Evolutionary conservation across 2,329 filamentous ascomycete species (phyloP), one percentile per base, ranked within the genome.

Genomic region (Colletotrichum chlorophyti): DNA sequence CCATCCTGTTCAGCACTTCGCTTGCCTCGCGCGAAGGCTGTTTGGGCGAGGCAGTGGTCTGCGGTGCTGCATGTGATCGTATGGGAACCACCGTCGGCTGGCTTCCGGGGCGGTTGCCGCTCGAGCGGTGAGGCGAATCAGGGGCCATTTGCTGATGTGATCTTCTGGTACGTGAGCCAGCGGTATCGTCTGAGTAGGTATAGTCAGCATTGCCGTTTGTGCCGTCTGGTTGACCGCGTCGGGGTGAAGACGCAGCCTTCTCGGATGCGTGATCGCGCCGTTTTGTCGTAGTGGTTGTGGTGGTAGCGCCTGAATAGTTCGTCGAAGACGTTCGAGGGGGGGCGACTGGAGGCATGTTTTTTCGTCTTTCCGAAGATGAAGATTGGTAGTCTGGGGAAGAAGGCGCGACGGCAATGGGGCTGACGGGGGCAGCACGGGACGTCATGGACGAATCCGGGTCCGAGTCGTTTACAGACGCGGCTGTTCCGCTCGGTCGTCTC

Each of bases 241-340:
- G 74, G 2, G 79, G 74, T 5, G 80, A 77, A 59, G 74, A 73
- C 32, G 74, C 68, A 34, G 73, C 67, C 60, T 76, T 78, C 43
- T 83, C 80, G 65, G 71, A 75, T n/a, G 76, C 65, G 50, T 80
- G 75, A 14, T 76, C 70, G 32, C 72, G 70, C 65, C 80, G 76
- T 52, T 81, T 74, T 24, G 81, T 76, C 64, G 69, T 75, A 11
- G 77, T 70, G 24, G 81, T 75, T 64, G 69, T 75, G 14, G 77
- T 70, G 24, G 72, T 70, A n/a, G 68, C 58, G 24, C 63, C 66
- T 2, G 72, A 53, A 62, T 76, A 74, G 61, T 76, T 73, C 63
- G 86, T 89, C 38, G 91, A 95, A 12, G 93, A 96, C 7, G 91
- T 93, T 68, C 93, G 86, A 31, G 91, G 91, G 43, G 91, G 93